phyloP scores from a whole-genome alignment of 1,284 basidiomycete species.

The Microbotryum scabiosae region DNA sequence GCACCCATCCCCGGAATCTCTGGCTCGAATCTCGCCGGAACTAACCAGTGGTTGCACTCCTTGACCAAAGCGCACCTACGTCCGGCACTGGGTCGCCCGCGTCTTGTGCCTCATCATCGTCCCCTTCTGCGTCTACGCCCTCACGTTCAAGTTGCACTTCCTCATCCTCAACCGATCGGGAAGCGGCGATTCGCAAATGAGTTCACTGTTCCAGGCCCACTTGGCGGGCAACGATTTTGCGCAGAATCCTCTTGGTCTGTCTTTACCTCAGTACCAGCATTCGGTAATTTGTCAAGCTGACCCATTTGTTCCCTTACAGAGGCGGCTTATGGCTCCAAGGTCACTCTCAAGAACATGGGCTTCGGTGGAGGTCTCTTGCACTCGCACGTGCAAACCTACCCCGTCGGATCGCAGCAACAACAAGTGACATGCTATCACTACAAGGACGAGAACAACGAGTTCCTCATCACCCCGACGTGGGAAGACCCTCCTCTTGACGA shows the following conservation, averaged over 20 bases:
- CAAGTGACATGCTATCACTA: slow-evolving; percentile 99
- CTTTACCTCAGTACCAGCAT: neutral
- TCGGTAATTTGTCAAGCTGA: neutral
- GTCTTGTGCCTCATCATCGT: slow-evolving; percentile 77
- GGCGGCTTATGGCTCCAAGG: slow-evolving; percentile 76
- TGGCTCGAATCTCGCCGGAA: neutral
- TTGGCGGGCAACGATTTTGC: slow-evolving; percentile 88
- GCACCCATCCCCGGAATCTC: neutral
- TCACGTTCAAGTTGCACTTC: slow-evolving; percentile 94
- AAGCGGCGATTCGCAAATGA: slow-evolving; percentile 97
- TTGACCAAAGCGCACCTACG: slow-evolving; percentile 56
- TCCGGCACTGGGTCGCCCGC: slow-evolving; percentile 84
- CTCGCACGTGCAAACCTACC: slow-evolving; percentile 91
- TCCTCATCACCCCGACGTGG: slow-evolving; percentile 74
- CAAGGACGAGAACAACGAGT: slow-evolving; percentile 96
- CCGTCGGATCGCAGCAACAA: slow-evolving; percentile 85
- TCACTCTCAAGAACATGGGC: slow-evolving; percentile 95
- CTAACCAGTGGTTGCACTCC: slow-evolving; percentile 13
- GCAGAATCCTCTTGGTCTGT: slow-evolving; percentile 67
- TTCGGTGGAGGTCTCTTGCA: slow-evolving; percentile 95
- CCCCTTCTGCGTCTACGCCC: slow-evolving; percentile 84
- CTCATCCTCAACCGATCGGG: slow-evolving; percentile 86
- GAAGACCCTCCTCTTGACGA: slow-evolving; percentile 58
- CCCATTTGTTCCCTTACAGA: slow-evolving; percentile 48
- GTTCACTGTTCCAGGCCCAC: slow-evolving; percentile 96